These are phyloP conservation scores for Magnaporthiopsis incrustans DNA, from an alignment of 2,329 filamentous ascomycete species.

Conservation along the genomic window DNA sequence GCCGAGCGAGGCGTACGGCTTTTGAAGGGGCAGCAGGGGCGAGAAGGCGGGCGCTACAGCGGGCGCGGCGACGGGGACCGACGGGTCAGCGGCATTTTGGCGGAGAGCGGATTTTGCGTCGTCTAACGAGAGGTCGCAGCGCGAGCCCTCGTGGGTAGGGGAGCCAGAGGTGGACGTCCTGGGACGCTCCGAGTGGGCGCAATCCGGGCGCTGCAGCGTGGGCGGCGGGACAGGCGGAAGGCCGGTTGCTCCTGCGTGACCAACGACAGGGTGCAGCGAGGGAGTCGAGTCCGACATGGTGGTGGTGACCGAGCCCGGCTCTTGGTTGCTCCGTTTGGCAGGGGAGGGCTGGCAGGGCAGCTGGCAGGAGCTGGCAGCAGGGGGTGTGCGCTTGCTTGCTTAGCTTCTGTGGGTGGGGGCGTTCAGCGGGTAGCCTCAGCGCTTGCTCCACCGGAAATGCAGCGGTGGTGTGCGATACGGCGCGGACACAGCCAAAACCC, in stretches of 20 bases:
- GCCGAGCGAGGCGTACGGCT: conserved; percentile 13
- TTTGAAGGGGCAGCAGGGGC: conserved; percentile 12
- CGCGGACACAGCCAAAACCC: too few species aligned
- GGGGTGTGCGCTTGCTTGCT: not conserved
- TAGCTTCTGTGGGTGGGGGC: not conserved
- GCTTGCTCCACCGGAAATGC: too few species aligned
- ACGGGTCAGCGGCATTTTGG: conserved; percentile 13
- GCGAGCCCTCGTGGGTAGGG: conserved; percentile 9
- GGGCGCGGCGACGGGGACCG: conserved; percentile 17
- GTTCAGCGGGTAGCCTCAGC: too few species aligned
- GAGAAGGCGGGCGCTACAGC: conserved; percentile 7
- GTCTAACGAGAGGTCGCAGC: conserved; percentile 14
- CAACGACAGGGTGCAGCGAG: conserved; percentile 43
- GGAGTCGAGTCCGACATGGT: conserved; percentile 31
- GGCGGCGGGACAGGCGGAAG: conserved; percentile 4
- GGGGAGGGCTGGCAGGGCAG: not conserved
- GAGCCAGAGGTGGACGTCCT: conserved; percentile 14
- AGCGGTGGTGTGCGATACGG: too few species aligned
- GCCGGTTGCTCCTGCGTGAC: not conserved
- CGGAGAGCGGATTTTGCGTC: conserved; percentile 9
- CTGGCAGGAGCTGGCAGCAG: not conserved
- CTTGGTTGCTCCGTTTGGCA: conserved; percentile 1
- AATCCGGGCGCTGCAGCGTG: conserved; percentile 15
- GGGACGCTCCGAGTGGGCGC: conserved; percentile 13
- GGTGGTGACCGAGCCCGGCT: not conserved